Conservation (phyloP, 495 filamentous ascomycete genomes). For the Schizothecium vesticola region DNA sequence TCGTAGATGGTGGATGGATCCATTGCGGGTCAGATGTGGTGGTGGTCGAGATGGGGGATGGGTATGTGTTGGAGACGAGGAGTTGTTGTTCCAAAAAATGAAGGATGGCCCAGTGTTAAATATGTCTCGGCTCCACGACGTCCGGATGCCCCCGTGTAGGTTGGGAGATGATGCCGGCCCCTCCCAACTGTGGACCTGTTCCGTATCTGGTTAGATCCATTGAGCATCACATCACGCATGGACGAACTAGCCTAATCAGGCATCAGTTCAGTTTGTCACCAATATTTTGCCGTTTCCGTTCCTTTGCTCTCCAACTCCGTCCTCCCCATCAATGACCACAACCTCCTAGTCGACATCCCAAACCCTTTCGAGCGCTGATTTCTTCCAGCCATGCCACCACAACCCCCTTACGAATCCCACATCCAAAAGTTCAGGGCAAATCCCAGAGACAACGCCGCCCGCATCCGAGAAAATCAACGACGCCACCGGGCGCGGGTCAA, state of each 20-base stretch:
- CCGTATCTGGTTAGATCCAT: background rate
- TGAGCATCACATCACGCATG: too few relatives aligned
- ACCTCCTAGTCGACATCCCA: background rate
- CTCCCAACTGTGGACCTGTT: too few relatives aligned
- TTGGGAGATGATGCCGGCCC: too few relatives aligned
- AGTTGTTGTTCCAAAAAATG: background rate
- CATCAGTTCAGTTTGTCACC: constrained; percentile 15
- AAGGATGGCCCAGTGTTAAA: too few relatives aligned
- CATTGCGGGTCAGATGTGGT: constrained; percentile 15
- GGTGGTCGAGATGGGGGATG: background rate
- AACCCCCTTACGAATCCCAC: background rate
- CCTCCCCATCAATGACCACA: background rate
- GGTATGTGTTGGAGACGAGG: background rate
- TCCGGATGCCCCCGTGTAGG: too few relatives aligned
- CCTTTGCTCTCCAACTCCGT: background rate
- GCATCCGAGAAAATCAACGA: constrained; percentile 28
- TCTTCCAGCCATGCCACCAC: background rate
- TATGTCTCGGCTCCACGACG: too few relatives aligned
- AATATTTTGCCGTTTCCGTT: background rate
- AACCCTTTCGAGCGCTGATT: background rate
- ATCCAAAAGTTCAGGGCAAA: constrained; percentile 21
- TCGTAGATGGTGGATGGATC: constrained; percentile 31
- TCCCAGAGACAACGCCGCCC: constrained; percentile 23
- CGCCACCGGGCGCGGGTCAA: constrained; percentile 31
- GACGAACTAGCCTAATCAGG: constrained; percentile 2